These are phyloP conservation scores for Phyllosticta citribraziliensis DNA, from an alignment of 2,329 filamentous ascomycete genomes.

Conservation along the genomic window DNA sequence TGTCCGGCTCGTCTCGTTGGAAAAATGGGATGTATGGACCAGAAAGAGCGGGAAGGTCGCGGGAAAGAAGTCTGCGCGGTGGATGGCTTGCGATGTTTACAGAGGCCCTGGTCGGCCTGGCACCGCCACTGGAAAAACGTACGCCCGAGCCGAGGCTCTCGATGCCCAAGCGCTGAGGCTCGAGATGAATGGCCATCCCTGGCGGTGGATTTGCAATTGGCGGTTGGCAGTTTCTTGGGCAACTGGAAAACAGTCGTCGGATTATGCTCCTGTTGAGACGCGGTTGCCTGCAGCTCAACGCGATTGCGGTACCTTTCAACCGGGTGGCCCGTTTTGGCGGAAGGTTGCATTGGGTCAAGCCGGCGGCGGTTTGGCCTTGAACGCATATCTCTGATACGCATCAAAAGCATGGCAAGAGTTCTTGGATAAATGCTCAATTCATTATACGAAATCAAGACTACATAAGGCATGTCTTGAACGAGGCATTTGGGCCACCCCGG, in stretches of 20 bases:
- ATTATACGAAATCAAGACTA: no score
- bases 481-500: no score
- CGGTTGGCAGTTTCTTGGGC: neutral
- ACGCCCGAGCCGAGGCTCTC: neutral
- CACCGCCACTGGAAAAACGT: slow-evolving; percentile 3
- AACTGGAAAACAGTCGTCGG: neutral
- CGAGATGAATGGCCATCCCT: neutral
- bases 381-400: no score
- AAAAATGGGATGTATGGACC: slow-evolving; percentile 4
- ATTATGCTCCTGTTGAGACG: neutral
- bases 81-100: neutral
- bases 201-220: neutral
- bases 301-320: neutral
- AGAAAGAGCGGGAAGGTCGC: neutral
- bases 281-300: neutral
- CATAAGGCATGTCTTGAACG: no score
- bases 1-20: slow-evolving; percentile 6
- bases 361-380: no score
- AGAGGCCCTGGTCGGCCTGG: neutral
- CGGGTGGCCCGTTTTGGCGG: neutral
- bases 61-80: slow-evolving; percentile 2
- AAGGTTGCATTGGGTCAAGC: neutral
- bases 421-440: no score
- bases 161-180: neutral
- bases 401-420: no score